A percentile compares a stretch with the other conserved stretches of the same genome.
Evolutionary conservation across 2,329 filamentous ascomycete genomes (phyloP).

Genomic region (Myriosclerotinia duriaeana): DNA sequence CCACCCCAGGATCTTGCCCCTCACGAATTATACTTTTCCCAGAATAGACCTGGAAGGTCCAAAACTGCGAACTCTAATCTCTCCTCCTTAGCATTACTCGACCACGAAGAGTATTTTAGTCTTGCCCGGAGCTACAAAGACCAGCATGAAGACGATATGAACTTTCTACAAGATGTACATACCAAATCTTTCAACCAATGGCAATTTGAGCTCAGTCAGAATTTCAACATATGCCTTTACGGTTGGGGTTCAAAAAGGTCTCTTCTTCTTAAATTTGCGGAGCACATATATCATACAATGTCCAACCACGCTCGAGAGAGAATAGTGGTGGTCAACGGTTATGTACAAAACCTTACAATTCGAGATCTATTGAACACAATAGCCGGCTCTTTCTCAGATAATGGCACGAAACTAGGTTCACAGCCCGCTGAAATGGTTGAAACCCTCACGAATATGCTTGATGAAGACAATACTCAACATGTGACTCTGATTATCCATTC

Average conservation of each 20-base stretch:
- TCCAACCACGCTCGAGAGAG: constrained; percentile 43
- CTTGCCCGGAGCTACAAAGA: constrained; percentile 62
- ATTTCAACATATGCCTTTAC: constrained; percentile 87
- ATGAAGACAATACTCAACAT: constrained; percentile 45
- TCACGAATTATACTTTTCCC: constrained; percentile 90
- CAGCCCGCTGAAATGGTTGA: constrained; percentile 66
- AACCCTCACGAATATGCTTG: constrained; percentile 61
- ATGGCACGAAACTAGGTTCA: constrained; percentile 46
- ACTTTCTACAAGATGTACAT: constrained; percentile 73
- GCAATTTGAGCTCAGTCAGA: constrained; percentile 83
- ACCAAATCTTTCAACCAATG: constrained; percentile 84
- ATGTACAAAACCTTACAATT: constrained; percentile 64
- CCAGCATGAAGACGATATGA: constrained; percentile 67
- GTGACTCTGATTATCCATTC: constrained; percentile 80
- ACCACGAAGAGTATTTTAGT: constrained; percentile 88
- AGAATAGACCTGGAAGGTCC: constrained; percentile 76
- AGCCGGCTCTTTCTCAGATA: constrained; percentile 57
- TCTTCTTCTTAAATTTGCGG: constrained; percentile 73
- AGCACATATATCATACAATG: constrained; percentile 57
- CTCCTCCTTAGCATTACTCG: constrained; percentile 70
- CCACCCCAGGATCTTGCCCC: constrained; percentile 74
- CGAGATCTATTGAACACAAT: constrained; percentile 71
- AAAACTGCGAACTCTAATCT: constrained; percentile 89
- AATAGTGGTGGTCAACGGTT: constrained; percentile 86
- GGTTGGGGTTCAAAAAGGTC: constrained; percentile 87